phyloP scores from a whole-genome alignment of 192 early-diverging fungal genomes.

The Spizellomyces sp. region DNA sequence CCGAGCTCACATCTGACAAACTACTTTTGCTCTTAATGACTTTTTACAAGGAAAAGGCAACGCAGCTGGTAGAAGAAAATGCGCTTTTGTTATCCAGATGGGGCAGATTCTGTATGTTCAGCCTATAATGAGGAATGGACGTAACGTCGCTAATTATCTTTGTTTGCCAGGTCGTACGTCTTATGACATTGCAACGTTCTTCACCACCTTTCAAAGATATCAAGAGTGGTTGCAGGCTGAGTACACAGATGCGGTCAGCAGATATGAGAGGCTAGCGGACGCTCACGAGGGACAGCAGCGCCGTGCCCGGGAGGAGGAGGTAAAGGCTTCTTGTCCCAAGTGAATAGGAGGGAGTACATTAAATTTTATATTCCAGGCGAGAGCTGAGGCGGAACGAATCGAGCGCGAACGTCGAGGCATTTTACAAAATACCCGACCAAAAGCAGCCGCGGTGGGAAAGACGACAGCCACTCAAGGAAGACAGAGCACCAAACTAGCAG shows the following conservation, averaged over 20 bases:
- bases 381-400: constrained; percentile 34
- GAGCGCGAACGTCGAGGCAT: constrained; percentile 28
- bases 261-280: constrained; percentile 45
- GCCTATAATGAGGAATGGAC: neutral
- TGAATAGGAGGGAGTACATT: no score
- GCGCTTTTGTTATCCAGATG: constrained; percentile 51
- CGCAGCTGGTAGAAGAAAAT: constrained; percentile 40
- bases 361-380: neutral
- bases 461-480: neutral
- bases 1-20: constrained; percentile 18
- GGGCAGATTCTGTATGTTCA: constrained; percentile 51
- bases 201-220: constrained; percentile 39
- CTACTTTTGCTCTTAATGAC: constrained; percentile 33
- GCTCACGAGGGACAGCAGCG: constrained; percentile 11
- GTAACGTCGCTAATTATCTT: neutral
- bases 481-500: constrained; percentile 9
- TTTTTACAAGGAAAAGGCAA: constrained; percentile 43
- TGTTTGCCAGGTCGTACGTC: constrained; percentile 36
- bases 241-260: constrained; percentile 43
- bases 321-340: neutral
- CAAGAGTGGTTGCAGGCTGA: constrained; percentile 42
- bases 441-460: constrained; percentile 9
- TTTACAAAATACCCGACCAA: neutral
- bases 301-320: constrained; percentile 15
- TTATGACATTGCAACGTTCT: constrained; percentile 40